Evolutionary conservation across 164 flowering plant genomes (phyloP), one percentile per base, ranked within the genome.

Genomic region (Paratinospora sagittata): DNA sequence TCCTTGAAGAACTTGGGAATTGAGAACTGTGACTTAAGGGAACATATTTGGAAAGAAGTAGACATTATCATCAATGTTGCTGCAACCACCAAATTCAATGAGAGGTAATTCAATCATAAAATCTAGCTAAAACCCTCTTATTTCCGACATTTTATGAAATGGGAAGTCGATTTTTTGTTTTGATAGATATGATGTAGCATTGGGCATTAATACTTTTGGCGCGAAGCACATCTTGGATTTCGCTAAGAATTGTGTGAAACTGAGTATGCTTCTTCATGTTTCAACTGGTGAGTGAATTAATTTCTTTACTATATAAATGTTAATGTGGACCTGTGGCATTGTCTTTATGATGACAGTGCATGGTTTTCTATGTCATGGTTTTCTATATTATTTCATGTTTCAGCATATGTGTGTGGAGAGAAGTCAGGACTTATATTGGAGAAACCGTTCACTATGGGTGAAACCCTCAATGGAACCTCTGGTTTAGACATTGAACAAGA

Each of bases 361-460:
- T 55, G 8, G n/a, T n/a, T n/a, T n/a, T n/a, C n/a, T n/a, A n/a
- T n/a, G n/a, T n/a, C n/a, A n/a, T n/a, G 24, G 21, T 19, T 16
- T 36, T 37, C 3, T n/a, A 30, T 12, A 65, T 16, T 14, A 10
- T 47, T 57, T 66, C 11, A 41, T 34, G 13, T 24, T 65, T 39
- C 77, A 90, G 92, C 92, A 43, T 90, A 82, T 81, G 97, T 88
- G 10, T 76, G 83, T 23, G 91, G 92, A 3, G 88, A 85, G 27
- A 70, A 39, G 43, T 73, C 60, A 3, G 92, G 92, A n/a, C 39
- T 89, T 0, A 73, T 87, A 63, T 19, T 71, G 14, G 97, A 91
- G 79, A 81, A 68, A 0, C 80, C 87, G 7, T 75, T 78, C 33
- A 0, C 19, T 0, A 75, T 88, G 83, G 90, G 87, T 10, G 86